Base-by-base conservation (phyloP, 1,284 basidiomycete species). In the Trametes pubescens region DNA sequence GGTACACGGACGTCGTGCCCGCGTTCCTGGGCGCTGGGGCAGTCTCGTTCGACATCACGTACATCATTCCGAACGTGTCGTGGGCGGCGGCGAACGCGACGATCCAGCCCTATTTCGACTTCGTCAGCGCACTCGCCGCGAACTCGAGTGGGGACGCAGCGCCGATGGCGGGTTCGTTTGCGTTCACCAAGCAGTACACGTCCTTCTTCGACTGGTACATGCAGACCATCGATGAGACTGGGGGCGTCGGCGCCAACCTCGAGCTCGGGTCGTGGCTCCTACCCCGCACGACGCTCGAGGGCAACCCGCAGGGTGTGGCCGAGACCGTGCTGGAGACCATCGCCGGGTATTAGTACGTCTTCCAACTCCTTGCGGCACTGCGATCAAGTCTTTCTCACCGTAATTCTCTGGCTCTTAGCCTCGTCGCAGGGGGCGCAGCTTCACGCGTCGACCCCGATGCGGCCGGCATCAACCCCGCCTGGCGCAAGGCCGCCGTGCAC, bases 401-500 rank as follows among this genome's bases (percentile, higher is more conserved):
- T n/a, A n/a, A 21, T 24, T 18, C 9, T 26, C 6, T n/a, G 4
- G 9, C 24, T 16, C 8, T 16, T 24, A 65, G 64, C 32, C 47
- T 57, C 14, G 48, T 65, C 21, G 77, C 74, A 4, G 80, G 82
- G 0, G 81, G 82, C 0, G 79, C 69, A 21, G 81, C 81, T 10
- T 75, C 75, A 13, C 68, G 74, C 24, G 69, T 76, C 2, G 71
- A 76, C 38, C 74, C 79, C 0, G 72, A 75, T 35, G 77, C 78
- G 5, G 73, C 74, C 0, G 81, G 80, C 14, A 61, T 83, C 22
- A 80, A 82, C 65, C 82, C 81, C 9, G 78, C 76, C 4, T 84
- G 82, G 82, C 73, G 82, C 5, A 72, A 76, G 7, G 78, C 80
- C 2, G 47, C 80, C 18, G 71, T 72, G 7, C 73, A 79, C 59